Evolutionary conservation across 805 yeast species (phyloP), one percentile per base, ranked within the genome.

Genomic region (Lachancea mirantina): DNA sequence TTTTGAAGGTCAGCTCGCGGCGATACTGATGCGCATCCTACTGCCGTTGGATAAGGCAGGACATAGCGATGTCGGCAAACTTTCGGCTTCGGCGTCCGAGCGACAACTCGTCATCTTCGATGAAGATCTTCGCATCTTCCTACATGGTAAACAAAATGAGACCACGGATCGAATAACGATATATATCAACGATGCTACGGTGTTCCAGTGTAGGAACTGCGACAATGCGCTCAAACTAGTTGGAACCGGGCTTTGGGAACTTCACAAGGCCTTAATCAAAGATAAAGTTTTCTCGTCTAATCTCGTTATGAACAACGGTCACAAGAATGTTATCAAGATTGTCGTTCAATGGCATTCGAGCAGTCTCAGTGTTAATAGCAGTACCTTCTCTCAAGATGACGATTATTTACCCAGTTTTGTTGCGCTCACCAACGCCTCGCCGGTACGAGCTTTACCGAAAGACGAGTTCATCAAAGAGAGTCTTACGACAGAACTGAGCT

Each of bases 231-330:
- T 37, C 11, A 20, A 23, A 6, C 19, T 30, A 14, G 17, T 27
- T 7, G 30, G 27, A 5, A 15, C 15, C 1, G 18, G 26, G 4
- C 23, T 36, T 5, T 49, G 44, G 45, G 32, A 43, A 21, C 28
- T 55, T 23, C 47, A 46, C 16, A 29, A 34, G 4, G 36, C 39
- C 8, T 35, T 42, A n/a, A 40, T 49, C 17, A 27, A 44, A 5
- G 46, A 41, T 4, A 24, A 35, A 13, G 28, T 54, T 19, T 55
- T 54, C 27, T 40, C 46, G 32, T 51, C 57, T 9, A 51, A 48
- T 19, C 51, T 52, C 3, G 57, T 53, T 1, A 52, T 55, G 61
- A 55, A 54, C 34, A 54, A 54, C 39, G 59, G 57, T 2, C 49
- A 48, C 31, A 49, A 48, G 29, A 55, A 55, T 30, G 18, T 46